Evolutionary conservation across 345 rosid genomes (phyloP), one percentile per base, ranked within the genome.

Genomic region (Salix viminalis): DNA sequence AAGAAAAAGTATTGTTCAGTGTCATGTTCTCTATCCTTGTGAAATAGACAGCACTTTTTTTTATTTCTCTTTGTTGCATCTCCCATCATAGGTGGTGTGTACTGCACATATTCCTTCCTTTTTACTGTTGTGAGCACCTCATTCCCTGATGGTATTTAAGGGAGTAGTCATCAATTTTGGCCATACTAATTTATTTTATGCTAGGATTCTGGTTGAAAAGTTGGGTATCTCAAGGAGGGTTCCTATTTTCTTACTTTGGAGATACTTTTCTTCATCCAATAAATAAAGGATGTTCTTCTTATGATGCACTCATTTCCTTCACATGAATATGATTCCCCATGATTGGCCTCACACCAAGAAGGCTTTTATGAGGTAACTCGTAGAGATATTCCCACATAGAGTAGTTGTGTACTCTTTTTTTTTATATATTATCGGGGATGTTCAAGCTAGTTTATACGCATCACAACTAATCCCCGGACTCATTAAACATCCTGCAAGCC

Each of bases 401-500:
- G 21, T 48, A 48, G 54, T 16, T 48, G 5, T 48, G 1, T 4
- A 34, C 1, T 28, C 1, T 28, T 28, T 34, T 34, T 4, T 34
- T 0, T 0, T 4, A 3, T 4, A 34, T 34, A 34, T n/a, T n/a
- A 34, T 5, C 5, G 30, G 5, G 36, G 0, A n/a, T 4, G 6
- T 4, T 3, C 36, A 4, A 5, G 36, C 36, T 0, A 34, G 1
- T 4, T 4, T 34, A 34, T 4, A 0, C 6, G 0, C 5, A 34
- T 0, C 1, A 4, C 6, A 34, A 34, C 6, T 34, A 34, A 34
- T 34, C 0, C 0, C 5, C 0, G 5, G 1, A 4, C 0, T 34
- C 36, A 34, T 1, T 34, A 0, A 34, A 34, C 0, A 34, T 34
- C 6, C 4, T 34, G 36, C 5, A 34, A 34, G 36, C 0, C 36